Evolutionary conservation across 2,329 filamentous ascomycete genomes (phyloP).

Genomic region (Fusarium sp.): DNA sequence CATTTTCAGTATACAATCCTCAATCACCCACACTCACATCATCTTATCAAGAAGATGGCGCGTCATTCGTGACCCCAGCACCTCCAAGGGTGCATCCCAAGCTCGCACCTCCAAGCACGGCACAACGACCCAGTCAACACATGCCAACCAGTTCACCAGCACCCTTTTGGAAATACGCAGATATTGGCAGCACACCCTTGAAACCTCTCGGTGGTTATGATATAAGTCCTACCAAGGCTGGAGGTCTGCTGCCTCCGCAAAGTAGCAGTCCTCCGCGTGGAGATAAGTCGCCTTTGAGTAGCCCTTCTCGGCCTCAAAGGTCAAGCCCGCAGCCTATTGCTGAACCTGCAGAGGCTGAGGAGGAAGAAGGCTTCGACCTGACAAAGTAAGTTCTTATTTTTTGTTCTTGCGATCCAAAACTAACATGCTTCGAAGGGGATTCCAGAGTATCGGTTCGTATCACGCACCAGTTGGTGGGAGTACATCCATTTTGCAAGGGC

Average conservation of each 20-base stretch:
- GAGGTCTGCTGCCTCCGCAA: slow-evolving; percentile 58
- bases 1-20: slow-evolving; percentile 65
- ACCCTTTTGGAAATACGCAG: slow-evolving; percentile 89
- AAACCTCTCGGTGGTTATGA: slow-evolving; percentile 64
- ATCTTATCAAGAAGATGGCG: slow-evolving; percentile 72
- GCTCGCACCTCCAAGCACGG: slow-evolving; percentile 83
- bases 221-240: slow-evolving; percentile 69
- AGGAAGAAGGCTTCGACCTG: slow-evolving; percentile 69
- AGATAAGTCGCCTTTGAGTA: slow-evolving; percentile 66
- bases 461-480: slow-evolving; percentile 67
- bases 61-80: slow-evolving; percentile 77
- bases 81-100: slow-evolving; percentile 80
- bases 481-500: slow-evolving; percentile 58
- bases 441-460: slow-evolving; percentile 74
- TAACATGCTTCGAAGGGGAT: slow-evolving; percentile 62
- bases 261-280: slow-evolving; percentile 70
- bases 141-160: slow-evolving; percentile 89
- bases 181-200: slow-evolving; percentile 80
- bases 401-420: background rate
- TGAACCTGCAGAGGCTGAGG: slow-evolving; percentile 55
- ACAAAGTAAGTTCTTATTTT: slow-evolving; percentile 62
- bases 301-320: slow-evolving; percentile 62
- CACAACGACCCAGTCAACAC: slow-evolving; percentile 84
- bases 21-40: slow-evolving; percentile 73
- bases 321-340: slow-evolving; percentile 47